Percentiles rank a stretch among this genome's conserved stretches.
Evolutionary conservation across 139 green algal species (phyloP).

Genomic region (Coccomyxa sp.): DNA sequence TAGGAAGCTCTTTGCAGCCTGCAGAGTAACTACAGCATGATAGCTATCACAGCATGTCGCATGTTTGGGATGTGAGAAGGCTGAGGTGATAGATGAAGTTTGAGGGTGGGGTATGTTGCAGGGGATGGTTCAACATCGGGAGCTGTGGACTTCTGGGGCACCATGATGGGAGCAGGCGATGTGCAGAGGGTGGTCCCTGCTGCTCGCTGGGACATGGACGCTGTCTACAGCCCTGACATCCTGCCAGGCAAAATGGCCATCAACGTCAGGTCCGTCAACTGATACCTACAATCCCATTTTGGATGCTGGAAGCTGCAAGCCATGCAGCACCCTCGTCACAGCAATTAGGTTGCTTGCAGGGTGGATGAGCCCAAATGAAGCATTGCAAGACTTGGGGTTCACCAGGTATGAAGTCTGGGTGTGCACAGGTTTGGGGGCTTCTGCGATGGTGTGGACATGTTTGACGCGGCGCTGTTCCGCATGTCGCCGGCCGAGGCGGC

Average conservation of each 20-base stretch:
- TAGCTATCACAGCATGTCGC: no score
- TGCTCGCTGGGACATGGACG: conserved; percentile 30
- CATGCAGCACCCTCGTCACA: not conserved
- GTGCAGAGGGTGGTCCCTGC: conserved; percentile 19
- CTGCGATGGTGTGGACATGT: conserved; percentile 40
- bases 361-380: no score
- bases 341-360: no score
- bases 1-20: no score
- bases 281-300: not conserved
- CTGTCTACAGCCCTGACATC: conserved; percentile 10
- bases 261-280: conserved; percentile 14
- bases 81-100: no score
- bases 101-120: no score
- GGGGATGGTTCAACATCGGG: no score
- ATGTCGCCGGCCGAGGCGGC: conserved; percentile 44
- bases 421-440: conserved; percentile 53
- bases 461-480: conserved; percentile 59
- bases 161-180: not conserved
- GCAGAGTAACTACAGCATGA: no score
- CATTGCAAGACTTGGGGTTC: no score
- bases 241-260: conserved; percentile 5
- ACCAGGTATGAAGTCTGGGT: not conserved
- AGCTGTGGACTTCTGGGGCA: no score
- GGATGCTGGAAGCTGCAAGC: not conserved
- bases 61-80: no score